These are phyloP conservation scores for Aspergillus funiculosus DNA, from an alignment of 495 filamentous ascomycete genomes.

Conservation along the genomic window DNA sequence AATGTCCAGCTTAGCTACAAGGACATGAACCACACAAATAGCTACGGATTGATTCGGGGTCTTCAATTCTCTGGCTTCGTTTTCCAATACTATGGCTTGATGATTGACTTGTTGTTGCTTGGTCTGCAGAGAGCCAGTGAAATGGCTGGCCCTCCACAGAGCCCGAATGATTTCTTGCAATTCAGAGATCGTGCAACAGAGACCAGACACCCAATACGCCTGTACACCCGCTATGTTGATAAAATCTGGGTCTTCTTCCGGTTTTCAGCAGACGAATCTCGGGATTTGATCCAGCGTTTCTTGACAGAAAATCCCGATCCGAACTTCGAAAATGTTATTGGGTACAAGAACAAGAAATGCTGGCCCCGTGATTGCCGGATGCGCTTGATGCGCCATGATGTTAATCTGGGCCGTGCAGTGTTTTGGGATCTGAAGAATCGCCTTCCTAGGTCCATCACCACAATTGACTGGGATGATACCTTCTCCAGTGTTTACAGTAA, in stretches of 20 bases:
- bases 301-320: conserved; percentile 97
- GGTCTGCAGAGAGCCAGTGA: conserved; percentile 92
- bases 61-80: conserved; percentile 97
- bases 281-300: conserved; percentile 96
- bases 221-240: conserved; percentile 97
- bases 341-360: conserved; percentile 98
- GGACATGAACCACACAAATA: conserved; percentile 99
- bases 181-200: conserved; percentile 90
- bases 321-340: conserved; percentile 99
- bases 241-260: conserved; percentile 97
- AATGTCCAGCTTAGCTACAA: conserved; percentile 99
- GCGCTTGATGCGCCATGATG: conserved; percentile 98
- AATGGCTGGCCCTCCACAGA: conserved; percentile 93
- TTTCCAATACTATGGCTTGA: conserved; percentile 97
- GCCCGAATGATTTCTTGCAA: conserved; percentile 97
- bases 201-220: conserved; percentile 84
- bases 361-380: conserved; percentile 98
- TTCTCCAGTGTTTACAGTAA: conserved; percentile 98
- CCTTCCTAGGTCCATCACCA: conserved; percentile 87
- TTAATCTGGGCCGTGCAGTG: conserved; percentile 94
- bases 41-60: conserved; percentile 95
- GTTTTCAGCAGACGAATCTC: conserved; percentile 87
- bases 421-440: conserved; percentile 99
- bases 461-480: conserved; percentile 98
- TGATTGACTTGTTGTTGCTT: conserved; percentile 88